Percentiles rank a stretch among this genome's conserved stretches.
These are phyloP conservation scores for Marchantia polymorpha DNA, from an alignment of 225 moss, liverwort and hornwort species.

Conservation along the genomic window DNA sequence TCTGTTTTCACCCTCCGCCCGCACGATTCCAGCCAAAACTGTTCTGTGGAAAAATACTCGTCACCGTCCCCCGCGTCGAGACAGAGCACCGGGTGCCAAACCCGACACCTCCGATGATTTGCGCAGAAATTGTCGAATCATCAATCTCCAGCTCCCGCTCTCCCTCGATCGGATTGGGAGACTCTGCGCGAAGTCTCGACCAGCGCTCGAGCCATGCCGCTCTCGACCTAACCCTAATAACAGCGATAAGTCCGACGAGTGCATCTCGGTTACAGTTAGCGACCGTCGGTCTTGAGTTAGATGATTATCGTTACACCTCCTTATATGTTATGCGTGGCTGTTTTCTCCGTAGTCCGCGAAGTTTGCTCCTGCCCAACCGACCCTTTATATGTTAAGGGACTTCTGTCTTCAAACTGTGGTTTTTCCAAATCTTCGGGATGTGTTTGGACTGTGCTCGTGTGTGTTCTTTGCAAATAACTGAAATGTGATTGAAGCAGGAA, in stretches of 20 bases:
- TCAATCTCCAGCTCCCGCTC: neutral
- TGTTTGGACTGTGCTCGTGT: too few species aligned
- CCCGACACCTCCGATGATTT: neutral
- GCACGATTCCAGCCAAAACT: neutral
- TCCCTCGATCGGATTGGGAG: neutral
- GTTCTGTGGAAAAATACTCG: neutral
- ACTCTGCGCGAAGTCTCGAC: neutral
- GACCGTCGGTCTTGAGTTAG: too few species aligned
- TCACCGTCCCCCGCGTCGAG: neutral
- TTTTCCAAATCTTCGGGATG: too few species aligned
- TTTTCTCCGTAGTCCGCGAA: too few species aligned
- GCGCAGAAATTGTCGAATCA: neutral
- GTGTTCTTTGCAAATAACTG: too few species aligned
- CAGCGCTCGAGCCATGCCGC: neutral
- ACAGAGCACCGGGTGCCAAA: neutral
- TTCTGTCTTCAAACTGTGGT: too few species aligned
- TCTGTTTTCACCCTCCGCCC: neutral
- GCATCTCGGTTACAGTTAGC: too few species aligned
- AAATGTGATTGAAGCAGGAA: too few species aligned
- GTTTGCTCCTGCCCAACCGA: too few species aligned
- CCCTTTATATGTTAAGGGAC: too few species aligned
- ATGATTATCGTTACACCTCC: too few species aligned
- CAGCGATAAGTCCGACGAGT: neutral
- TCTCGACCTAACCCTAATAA: slow-evolving; percentile 13
- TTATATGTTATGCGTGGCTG: too few species aligned